Base-by-base conservation (phyloP, 192 early-diverging fungal species). In the Powellomyces hirtus region DNA sequence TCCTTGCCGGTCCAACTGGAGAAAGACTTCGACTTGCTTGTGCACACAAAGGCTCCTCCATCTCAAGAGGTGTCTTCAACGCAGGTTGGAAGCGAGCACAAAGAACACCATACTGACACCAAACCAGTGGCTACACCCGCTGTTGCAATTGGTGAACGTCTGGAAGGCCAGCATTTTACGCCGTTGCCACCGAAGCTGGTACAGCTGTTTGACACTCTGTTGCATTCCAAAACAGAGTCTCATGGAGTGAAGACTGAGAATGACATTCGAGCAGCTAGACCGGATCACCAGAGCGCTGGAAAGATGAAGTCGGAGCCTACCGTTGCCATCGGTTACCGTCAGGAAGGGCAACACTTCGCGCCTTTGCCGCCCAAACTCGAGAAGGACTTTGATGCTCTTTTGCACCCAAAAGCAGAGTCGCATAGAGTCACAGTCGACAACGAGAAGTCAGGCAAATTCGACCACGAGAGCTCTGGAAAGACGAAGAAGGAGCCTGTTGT, bases 211-310 rank as follows among this genome's bases (percentile, higher is more conserved):
- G 53, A 56, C 53, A 31, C 16, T 29, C 10, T 56, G 5, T 16
- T 56, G 53, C 53, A 56, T 16, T 16, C 20, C 16, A 56, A 56
- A 56, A n/a, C n/a, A n/a, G n/a, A n/a, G n/a, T n/a, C n/a, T n/a
- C n/a, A n/a, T n/a, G n/a, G n/a, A n/a, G n/a, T n/a, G n/a, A n/a
- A n/a, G n/a, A n/a, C n/a, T n/a, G n/a, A n/a, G n/a, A n/a, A n/a
- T n/a, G n/a, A n/a, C n/a, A n/a, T n/a, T n/a, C n/a, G n/a, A n/a
- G n/a, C n/a, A n/a, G n/a, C n/a, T n/a, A n/a, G n/a, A n/a, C n/a
- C n/a, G n/a, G n/a, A n/a, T n/a, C n/a, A n/a, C n/a, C n/a, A n/a
- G n/a, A n/a, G n/a, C n/a, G n/a, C n/a, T n/a, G n/a, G n/a, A n/a
- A n/a, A n/a, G n/a, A n/a, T n/a, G n/a, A n/a, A n/a, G n/a, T n/a